phyloP scores from a whole-genome alignment of 2,329 filamentous ascomycete genomes.

The Nothophoma quercina region DNA sequence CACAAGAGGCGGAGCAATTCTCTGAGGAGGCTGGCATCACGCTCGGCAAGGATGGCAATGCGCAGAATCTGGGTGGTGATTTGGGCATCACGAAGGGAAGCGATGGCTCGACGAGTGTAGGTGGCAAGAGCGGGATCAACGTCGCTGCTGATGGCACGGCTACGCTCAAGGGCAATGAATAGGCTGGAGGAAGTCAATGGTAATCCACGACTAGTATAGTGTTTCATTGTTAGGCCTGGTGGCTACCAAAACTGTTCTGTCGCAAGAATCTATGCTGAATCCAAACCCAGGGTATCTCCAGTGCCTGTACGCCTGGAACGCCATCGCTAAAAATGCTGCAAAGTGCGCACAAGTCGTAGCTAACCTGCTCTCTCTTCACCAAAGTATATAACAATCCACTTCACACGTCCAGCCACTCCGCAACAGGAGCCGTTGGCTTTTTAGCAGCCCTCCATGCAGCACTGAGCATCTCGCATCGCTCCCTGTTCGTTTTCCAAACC shows the following conservation, averaged over 20 bases:
- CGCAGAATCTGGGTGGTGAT: constrained; percentile 42
- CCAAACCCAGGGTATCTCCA: neutral
- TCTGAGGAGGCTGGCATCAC: constrained; percentile 40
- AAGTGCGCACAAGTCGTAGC: neutral
- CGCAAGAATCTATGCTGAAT: neutral
- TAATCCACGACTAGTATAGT: neutral
- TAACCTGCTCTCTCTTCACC: neutral
- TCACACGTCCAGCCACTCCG: neutral
- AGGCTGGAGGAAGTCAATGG: neutral
- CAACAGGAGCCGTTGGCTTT: neutral
- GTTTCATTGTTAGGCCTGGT: neutral
- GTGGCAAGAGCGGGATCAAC: constrained; percentile 43
- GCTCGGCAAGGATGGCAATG: constrained; percentile 31
- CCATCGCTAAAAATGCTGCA: neutral
- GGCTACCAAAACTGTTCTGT: neutral
- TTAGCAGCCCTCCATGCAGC: constrained; percentile 1
- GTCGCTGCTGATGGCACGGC: constrained; percentile 37
- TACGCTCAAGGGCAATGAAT: constrained; percentile 22
- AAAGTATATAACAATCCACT: no score
- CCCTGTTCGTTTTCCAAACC: neutral
- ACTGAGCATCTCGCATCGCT: constrained; percentile 3
- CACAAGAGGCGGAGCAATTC: constrained; percentile 41
- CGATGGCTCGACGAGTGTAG: constrained; percentile 42
- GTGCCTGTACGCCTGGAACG: neutral
- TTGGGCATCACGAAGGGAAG: constrained; percentile 43